phyloP scores from a whole-genome alignment of 805 yeast genomes.

The Zygotorulaspora chibaensis region DNA sequence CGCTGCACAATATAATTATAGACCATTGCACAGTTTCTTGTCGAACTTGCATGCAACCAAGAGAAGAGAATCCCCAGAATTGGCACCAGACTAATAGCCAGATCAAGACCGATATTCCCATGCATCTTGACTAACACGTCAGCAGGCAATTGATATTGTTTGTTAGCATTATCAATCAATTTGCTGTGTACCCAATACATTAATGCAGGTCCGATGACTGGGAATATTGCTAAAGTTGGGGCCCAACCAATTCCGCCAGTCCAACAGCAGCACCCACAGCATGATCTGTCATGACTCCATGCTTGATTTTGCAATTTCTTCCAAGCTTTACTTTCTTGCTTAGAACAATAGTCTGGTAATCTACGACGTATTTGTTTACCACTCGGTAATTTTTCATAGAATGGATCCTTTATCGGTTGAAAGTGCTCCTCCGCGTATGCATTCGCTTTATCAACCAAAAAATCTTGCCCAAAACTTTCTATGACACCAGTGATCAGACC shows the following conservation, averaged over 20 bases:
- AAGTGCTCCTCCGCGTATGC: slow-evolving; percentile 29
- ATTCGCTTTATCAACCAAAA: slow-evolving; percentile 20
- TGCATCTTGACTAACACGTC: slow-evolving; percentile 64
- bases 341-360: slow-evolving; percentile 54
- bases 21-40: slow-evolving; percentile 81
- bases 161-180: slow-evolving; percentile 54
- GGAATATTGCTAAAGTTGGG: slow-evolving; percentile 66
- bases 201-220: slow-evolving; percentile 77
- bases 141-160: slow-evolving; percentile 52
- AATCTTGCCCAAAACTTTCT: slow-evolving; percentile 16
- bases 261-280: slow-evolving; percentile 67
- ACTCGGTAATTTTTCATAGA: slow-evolving; percentile 43
- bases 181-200: slow-evolving; percentile 79
- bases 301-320: slow-evolving; percentile 69
- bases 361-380: slow-evolving; percentile 55
- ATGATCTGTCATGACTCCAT: slow-evolving; percentile 82
- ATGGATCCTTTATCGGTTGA: slow-evolving; percentile 52
- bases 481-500: slow-evolving; percentile 11
- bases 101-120: slow-evolving; percentile 69
- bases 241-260: slow-evolving; percentile 71
- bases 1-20: slow-evolving; percentile 41
- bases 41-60: slow-evolving; percentile 83
- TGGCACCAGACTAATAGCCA: slow-evolving; percentile 74
- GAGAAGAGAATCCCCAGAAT: slow-evolving; percentile 69
- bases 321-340: slow-evolving; percentile 65